A percentile compares a stretch with the other conserved stretches of the same genome.
Evolutionary conservation across 352 stramenopile genomes (phyloP).

Genomic region (Globisporangium ultimum): DNA sequence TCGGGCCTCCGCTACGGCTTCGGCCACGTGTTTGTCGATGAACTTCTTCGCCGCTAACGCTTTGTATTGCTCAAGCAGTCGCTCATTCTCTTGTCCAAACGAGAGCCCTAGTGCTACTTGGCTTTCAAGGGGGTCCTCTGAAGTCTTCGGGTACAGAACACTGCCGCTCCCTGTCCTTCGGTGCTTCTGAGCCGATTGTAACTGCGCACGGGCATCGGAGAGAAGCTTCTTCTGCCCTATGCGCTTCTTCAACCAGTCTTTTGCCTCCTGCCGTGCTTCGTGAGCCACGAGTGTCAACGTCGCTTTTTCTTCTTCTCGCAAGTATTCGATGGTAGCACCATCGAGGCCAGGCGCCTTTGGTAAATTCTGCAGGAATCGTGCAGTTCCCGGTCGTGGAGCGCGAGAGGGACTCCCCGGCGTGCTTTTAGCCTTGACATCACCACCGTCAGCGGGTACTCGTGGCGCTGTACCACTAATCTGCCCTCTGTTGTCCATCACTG

Average conservation of each 20-base stretch:
- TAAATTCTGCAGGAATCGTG: slow-evolving; percentile 19
- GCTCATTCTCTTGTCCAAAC: slow-evolving; percentile 24
- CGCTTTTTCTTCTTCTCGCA: slow-evolving; percentile 56
- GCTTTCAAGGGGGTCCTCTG: background rate
- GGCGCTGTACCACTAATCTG: too few relatives aligned
- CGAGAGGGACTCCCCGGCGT: slow-evolving; percentile 8
- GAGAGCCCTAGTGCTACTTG: background rate
- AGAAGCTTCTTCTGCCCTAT: slow-evolving; percentile 77
- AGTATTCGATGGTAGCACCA: slow-evolving; percentile 27
- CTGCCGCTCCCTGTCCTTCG: slow-evolving; percentile 42
- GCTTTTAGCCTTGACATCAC: background rate
- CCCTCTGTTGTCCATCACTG: too few relatives aligned
- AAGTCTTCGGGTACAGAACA: slow-evolving; percentile 9
- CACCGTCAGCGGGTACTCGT: background rate
- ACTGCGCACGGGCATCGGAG: slow-evolving; percentile 53
- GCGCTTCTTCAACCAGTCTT: slow-evolving; percentile 70
- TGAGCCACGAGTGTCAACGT: slow-evolving; percentile 67
- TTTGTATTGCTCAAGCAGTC: slow-evolving; percentile 49
- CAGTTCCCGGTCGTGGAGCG: slow-evolving; percentile 3
- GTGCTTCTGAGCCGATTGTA: slow-evolving; percentile 46
- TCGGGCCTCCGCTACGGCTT: slow-evolving; percentile 53
- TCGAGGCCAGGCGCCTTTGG: slow-evolving; percentile 26
- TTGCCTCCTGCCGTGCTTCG: slow-evolving; percentile 57
- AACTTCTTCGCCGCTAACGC: slow-evolving; percentile 54
- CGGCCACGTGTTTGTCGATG: slow-evolving; percentile 74